Conservation (phyloP, 495 filamentous ascomycete species). For the Opeltia flavorubescens region DNA sequence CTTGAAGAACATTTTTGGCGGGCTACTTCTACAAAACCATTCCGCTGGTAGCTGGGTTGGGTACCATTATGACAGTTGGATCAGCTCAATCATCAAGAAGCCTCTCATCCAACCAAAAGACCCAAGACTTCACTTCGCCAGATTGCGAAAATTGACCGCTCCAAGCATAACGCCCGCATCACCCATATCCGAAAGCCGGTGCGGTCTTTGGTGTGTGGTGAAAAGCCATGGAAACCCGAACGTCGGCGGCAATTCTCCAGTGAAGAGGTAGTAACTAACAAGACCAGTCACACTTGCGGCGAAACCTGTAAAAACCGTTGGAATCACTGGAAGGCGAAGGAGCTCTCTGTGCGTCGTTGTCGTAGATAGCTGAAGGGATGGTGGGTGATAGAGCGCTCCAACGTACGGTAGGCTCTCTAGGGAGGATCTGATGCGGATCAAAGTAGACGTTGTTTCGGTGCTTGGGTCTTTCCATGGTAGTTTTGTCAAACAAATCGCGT, state of each 20-base stretch:
- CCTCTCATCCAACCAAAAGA: not conserved
- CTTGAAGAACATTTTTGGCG: too few species aligned
- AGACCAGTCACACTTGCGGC: not conserved
- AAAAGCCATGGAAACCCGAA: not conserved
- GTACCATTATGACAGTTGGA: too few species aligned
- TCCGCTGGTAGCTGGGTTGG: too few species aligned
- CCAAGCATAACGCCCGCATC: conserved; percentile 15
- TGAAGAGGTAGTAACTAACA: not conserved
- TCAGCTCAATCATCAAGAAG: too few species aligned
- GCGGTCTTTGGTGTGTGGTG: not conserved
- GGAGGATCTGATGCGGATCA: not conserved
- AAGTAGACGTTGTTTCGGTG: not conserved
- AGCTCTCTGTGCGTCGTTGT: not conserved
- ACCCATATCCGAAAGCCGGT: conserved; percentile 8
- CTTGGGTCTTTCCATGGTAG: not conserved
- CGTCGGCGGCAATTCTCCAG: not conserved
- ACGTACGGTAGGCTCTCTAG: not conserved
- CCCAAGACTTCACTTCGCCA: not conserved
- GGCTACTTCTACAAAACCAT: too few species aligned
- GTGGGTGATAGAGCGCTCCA: conserved; percentile 8
- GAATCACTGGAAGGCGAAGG: not conserved
- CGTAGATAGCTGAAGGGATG: not conserved
- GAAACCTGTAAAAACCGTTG: not conserved
- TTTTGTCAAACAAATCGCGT: not conserved
- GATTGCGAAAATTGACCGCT: conserved; percentile 1